Evolutionary conservation across 768 basidiomycete genomes (phyloP).

Genomic region (Cantharellus anzutake): DNA sequence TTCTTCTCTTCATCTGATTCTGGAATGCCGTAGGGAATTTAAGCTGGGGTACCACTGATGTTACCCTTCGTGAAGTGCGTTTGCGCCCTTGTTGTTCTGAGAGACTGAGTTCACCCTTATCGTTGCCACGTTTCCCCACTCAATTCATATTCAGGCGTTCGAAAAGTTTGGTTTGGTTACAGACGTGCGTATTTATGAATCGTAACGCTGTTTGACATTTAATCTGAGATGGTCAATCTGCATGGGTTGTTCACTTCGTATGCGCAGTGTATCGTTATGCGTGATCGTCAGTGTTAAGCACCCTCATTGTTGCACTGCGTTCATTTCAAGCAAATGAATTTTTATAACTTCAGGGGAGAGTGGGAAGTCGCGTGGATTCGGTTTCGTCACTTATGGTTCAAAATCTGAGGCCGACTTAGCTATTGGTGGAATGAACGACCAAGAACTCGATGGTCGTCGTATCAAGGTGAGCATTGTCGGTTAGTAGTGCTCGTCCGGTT

Average conservation of each 20-base stretch:
- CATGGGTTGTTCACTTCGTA: background rate
- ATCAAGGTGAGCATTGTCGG: slow-evolving; percentile 56
- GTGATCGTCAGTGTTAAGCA: slow-evolving; percentile 21
- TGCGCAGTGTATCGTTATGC: background rate
- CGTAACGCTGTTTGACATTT: background rate
- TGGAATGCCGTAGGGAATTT: background rate
- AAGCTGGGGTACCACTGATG: background rate
- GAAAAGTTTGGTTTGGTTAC: background rate
- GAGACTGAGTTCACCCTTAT: background rate
- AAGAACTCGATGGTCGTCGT: slow-evolving; percentile 82
- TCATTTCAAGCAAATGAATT: background rate
- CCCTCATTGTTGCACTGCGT: background rate
- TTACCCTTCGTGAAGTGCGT: background rate
- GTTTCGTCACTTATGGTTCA: slow-evolving; percentile 68
- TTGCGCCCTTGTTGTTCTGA: background rate
- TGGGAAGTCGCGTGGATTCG: slow-evolving; percentile 90
- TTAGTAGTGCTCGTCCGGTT: slow-evolving; percentile 20
- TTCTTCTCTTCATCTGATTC: background rate
- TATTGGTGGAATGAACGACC: slow-evolving; percentile 62
- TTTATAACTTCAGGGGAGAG: slow-evolving; percentile 33
- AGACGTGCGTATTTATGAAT: background rate
- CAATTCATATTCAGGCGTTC: background rate
- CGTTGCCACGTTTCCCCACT: background rate
- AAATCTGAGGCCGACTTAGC: slow-evolving; percentile 55
- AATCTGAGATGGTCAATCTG: background rate